Conservation (phyloP, 768 basidiomycete species). For the Rubroboletus pulcherrimus region DNA sequence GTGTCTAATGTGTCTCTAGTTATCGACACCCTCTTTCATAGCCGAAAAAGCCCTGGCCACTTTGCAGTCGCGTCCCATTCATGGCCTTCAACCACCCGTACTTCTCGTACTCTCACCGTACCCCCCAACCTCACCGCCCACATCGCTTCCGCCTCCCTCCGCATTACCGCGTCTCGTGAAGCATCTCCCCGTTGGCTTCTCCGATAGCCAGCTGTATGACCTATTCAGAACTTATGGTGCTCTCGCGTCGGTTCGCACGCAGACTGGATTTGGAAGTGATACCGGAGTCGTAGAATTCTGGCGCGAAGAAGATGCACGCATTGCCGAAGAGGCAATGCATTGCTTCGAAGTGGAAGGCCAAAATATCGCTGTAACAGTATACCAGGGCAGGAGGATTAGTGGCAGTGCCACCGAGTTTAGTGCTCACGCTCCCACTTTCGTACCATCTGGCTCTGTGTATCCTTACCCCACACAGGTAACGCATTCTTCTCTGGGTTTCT, state of each 20-base stretch:
- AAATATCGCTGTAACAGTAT: slow-evolving; percentile 80
- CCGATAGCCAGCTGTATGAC: slow-evolving; percentile 76
- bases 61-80: slow-evolving; percentile 71
- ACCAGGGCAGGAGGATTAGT: slow-evolving; percentile 59
- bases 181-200: slow-evolving; percentile 67
- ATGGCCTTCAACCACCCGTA: slow-evolving; percentile 54
- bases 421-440: slow-evolving; percentile 69
- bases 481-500: slow-evolving; percentile 4
- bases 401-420: slow-evolving; percentile 64
- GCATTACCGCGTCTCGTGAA: slow-evolving; percentile 81
- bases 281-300: slow-evolving; percentile 82
- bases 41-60: slow-evolving; percentile 89
- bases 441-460: slow-evolving; percentile 65
- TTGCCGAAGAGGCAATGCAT: slow-evolving; percentile 79
- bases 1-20: slow-evolving; percentile 3
- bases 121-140: slow-evolving; percentile 74
- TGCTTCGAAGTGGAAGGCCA: slow-evolving; percentile 80
- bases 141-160: slow-evolving; percentile 68
- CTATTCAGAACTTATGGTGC: slow-evolving; percentile 83
- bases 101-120: slow-evolving; percentile 76
- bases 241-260: slow-evolving; percentile 71
- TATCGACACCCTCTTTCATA: slow-evolving; percentile 27
- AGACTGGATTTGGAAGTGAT: slow-evolving; percentile 73
- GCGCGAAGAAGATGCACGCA: slow-evolving; percentile 79
- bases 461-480: slow-evolving; percentile 60